Base-by-base conservation (phyloP, 169 alveolate genomes). In the Perkinsus olseni region DNA sequence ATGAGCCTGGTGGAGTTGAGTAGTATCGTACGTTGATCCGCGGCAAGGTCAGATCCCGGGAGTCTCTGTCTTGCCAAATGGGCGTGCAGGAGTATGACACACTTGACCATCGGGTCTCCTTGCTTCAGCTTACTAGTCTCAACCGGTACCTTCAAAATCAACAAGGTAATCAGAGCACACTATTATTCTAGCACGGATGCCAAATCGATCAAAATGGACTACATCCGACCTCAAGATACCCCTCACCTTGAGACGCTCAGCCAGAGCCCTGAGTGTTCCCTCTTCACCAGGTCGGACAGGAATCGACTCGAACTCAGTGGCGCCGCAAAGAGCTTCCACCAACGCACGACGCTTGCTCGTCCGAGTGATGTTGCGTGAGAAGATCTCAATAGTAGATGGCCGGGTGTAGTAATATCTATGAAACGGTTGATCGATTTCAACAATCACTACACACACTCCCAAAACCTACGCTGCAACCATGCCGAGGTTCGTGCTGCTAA, bases 21-120 rank as follows among this genome's bases (percentile, higher is more conserved):
- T 91, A 98, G 96, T 92, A 98, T 93, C 37, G 93, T 62, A 93
- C 94, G 91, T 93, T 95, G 98, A 93, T 98, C 99, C 36, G 95
- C 96, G 38, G 95, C 95, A 93, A 97, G 94, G 93, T 97, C 98
- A 62, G 82, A 62, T 36, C 95, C 93, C 0, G 99, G 96, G 74
- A 98, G 95, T 38, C 95, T 94, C 51, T 97, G 92, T 62, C 99
- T 96, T 51, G 97, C 96, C 96, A 99, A 97, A 96, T 99, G 99
- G 38, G 99, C 98, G 95, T 97, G 97, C 38, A 98, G 92, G 45
- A 97, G 95, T 92, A 97, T 91, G 51, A 95, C 74, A 0, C 98
- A 96, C 93, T 97, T 98, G 11, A 96, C 94, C 50, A 91, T 48
- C 13, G 98, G 97, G 13, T 93, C 94, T 74, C 51, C 93, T 95